Conservation (phyloP, 768 basidiomycete genomes). For the Leccinum sublutescens region DNA sequence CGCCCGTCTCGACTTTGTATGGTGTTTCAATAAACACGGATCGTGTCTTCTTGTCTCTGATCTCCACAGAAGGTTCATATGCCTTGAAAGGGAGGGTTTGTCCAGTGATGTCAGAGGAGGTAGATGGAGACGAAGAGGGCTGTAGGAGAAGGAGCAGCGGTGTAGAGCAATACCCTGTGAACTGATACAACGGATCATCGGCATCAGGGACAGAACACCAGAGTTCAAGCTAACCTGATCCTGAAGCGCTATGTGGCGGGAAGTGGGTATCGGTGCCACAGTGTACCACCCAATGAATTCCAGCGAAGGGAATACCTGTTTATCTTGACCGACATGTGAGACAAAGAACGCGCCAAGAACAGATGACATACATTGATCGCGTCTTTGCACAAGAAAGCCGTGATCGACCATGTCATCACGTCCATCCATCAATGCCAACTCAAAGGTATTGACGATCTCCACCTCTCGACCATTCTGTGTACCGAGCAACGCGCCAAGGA, state of each 20-base stretch:
- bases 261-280: conserved; percentile 69
- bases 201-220: neutral
- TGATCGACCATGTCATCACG: conserved; percentile 68
- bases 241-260: conserved; percentile 79
- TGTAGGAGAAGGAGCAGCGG: conserved; percentile 83
- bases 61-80: conserved; percentile 90
- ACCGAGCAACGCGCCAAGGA: conserved; percentile 90
- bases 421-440: conserved; percentile 64
- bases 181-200: conserved; percentile 43
- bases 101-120: conserved; percentile 52
- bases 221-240: conserved; percentile 58
- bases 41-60: conserved; percentile 72
- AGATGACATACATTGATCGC: conserved; percentile 74
- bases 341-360: neutral
- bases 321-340: conserved; percentile 54
- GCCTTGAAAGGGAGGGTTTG: conserved; percentile 87
- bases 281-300: conserved; percentile 99
- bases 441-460: conserved; percentile 97
- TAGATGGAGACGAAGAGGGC: conserved; percentile 46
- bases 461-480: conserved; percentile 93
- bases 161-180: conserved; percentile 81
- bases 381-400: conserved; percentile 75
- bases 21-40: conserved; percentile 81
- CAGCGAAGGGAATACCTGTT: conserved; percentile 96
- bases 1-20: conserved; percentile 93